Base-by-base conservation (phyloP, 371 early-diverging fungal genomes). In the Choanephora cucurbitarum region DNA sequence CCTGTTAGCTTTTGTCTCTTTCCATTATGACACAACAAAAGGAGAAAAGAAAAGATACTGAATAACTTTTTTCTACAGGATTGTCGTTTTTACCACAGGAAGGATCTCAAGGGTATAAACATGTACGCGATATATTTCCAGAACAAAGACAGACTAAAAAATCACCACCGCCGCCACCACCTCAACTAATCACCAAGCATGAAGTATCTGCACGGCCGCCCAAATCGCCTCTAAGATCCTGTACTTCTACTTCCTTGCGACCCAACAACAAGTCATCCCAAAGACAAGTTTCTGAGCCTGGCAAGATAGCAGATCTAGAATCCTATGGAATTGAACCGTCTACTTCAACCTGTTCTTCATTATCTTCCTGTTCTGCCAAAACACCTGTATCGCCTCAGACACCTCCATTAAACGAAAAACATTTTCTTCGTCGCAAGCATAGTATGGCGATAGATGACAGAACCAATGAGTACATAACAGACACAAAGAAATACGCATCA, bases 191-290 rank as follows among this genome's bases (percentile, higher is more conserved):
- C 43, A 55, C 50, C 10, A 40, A 24, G 23, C 49, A 37, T 17
- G 39, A 46, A 24, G 9, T 2, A 14, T 52, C 13, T 22, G 53
- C 55, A 5, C 62, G 75, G 7, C 75, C 75, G 32, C 72, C 72
- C 1, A 69, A 68, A 52, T 75, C 72, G 10, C 75, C 75, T 13
- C 37, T 75, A 24, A 56, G 75, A 13, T 50, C 48, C 44, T 22
- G 19, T 18, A n/a, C 43, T 10, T 21, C n/a, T 24, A 17, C 5
- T 11, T 44, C 44, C 6, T 23, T 23, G 13, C 17, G 17, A 31
- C 23, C 34, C 40, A 22, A 41, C 5, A 37, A 22, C 48, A 0
- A 24, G 42, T 21, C 54, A 37, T 11, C 37, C 10, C 9, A 37
- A 37, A 47, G 62, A 57, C 55, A 62, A 7, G 60, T 65, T 9